Evolutionary conservation across 345 rosid genomes (phyloP).

Genomic region (Euphorbia pulcherrima): DNA sequence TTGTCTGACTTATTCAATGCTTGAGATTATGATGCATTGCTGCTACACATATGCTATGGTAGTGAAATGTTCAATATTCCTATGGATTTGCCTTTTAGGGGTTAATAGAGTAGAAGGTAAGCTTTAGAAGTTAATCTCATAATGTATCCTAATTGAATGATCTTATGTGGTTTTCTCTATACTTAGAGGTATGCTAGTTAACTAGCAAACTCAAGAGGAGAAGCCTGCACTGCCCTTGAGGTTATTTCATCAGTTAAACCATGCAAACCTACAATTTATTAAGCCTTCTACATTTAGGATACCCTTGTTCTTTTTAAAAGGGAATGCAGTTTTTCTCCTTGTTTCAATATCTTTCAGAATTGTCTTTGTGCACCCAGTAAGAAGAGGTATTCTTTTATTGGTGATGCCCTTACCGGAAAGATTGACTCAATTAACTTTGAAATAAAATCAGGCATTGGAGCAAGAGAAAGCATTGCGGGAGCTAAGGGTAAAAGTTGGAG

Average conservation of each 20-base stretch:
- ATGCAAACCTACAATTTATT: background rate
- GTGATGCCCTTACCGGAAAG: background rate
- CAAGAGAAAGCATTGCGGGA: slow-evolving; percentile 54
- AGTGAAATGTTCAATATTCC: background rate
- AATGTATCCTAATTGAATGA: slow-evolving; percentile 39
- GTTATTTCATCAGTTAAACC: background rate
- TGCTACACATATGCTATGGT: background rate
- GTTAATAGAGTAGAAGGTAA: background rate
- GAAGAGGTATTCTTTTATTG: background rate
- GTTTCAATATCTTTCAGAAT: background rate
- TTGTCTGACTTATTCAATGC: too few species aligned
- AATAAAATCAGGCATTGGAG: slow-evolving; percentile 60
- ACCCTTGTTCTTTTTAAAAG: background rate
- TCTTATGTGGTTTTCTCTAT: slow-evolving; percentile 51
- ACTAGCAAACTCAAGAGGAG: background rate
- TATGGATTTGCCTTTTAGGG: background rate
- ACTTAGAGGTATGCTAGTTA: slow-evolving; percentile 48
- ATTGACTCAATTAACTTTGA: slow-evolving; percentile 21
- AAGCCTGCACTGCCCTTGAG: background rate
- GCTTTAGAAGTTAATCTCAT: background rate
- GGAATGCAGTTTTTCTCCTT: background rate
- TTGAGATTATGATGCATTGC: background rate
- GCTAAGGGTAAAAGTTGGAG: slow-evolving; percentile 38
- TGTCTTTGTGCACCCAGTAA: background rate
- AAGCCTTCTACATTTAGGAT: background rate